Percentiles rank a stretch among this genome's conserved stretches.
These are phyloP conservation scores for Ceratobasidium sp. DNA, from an alignment of 1,284 basidiomycete genomes.

Conservation along the genomic window DNA sequence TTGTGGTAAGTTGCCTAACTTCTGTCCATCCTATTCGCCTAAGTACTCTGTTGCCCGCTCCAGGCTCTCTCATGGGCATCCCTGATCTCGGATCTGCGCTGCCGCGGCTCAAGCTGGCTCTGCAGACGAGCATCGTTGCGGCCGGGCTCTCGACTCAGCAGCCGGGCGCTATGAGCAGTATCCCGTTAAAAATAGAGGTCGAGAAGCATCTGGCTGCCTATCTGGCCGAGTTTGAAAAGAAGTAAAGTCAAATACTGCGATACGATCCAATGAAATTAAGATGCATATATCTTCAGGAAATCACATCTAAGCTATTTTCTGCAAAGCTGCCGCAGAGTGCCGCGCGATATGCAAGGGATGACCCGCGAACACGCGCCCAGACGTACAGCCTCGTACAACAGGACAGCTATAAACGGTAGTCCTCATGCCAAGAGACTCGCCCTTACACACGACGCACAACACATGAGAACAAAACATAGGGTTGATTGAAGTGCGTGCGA, in stretches of 20 bases:
- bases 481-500: too few species aligned
- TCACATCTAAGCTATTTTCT: neutral
- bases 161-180: constrained; percentile 41
- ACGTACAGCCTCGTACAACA: too few species aligned
- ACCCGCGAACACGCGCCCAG: too few species aligned
- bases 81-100: constrained; percentile 4
- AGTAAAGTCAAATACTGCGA: constrained; percentile 1
- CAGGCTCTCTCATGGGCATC: constrained; percentile 41
- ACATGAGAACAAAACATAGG: too few species aligned
- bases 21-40: constrained; percentile 3
- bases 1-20: constrained; percentile 27
- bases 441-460: too few species aligned
- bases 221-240: constrained; percentile 21
- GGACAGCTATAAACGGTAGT: too few species aligned
- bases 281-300: constrained; percentile 2
- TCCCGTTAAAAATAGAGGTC: constrained; percentile 29
- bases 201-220: constrained; percentile 36
- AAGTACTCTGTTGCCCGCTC: neutral
- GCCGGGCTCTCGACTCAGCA: constrained; percentile 34
- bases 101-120: constrained; percentile 15
- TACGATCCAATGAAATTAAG: neutral
- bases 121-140: constrained; percentile 39
- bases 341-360: neutral
- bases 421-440: too few species aligned
- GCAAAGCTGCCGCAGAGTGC: too few species aligned